These are phyloP conservation scores for Porpolomopsis calyptriformis DNA, from an alignment of 768 basidiomycete species.

Conservation along the genomic window DNA sequence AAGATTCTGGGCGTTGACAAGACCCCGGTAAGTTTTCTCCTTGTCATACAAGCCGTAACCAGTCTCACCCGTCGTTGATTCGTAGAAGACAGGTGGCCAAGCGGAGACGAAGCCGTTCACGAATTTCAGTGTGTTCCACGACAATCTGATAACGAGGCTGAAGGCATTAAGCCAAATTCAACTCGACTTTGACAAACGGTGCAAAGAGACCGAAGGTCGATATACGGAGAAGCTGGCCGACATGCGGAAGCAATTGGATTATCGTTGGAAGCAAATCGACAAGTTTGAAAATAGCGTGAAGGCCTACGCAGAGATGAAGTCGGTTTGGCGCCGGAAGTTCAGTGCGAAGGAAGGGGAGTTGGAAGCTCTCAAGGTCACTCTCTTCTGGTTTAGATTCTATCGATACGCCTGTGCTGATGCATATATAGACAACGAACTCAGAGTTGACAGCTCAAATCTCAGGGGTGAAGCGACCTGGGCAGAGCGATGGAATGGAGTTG, in stretches of 20 bases:
- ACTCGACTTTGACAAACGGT: constrained; percentile 74
- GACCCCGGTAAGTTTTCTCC: constrained; percentile 51
- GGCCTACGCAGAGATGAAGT: constrained; percentile 69
- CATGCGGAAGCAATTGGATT: constrained; percentile 80
- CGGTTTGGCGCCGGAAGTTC: constrained; percentile 74
- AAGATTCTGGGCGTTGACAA: constrained; percentile 86
- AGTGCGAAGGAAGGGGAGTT: constrained; percentile 82
- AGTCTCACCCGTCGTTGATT: neutral
- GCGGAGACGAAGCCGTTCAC: constrained; percentile 88
- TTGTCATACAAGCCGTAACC: neutral
- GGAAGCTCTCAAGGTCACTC: constrained; percentile 66
- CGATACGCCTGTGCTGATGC: neutral
- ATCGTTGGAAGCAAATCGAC: constrained; percentile 86
- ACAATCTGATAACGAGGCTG: constrained; percentile 81
- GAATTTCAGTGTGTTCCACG: constrained; percentile 89
- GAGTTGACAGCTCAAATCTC: constrained; percentile 68
- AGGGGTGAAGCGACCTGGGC: constrained; percentile 46
- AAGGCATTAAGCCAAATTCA: constrained; percentile 80
- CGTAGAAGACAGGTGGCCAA: constrained; percentile 56
- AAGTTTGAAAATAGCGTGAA: constrained; percentile 84
- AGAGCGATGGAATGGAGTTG: constrained; percentile 58
- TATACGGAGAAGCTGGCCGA: constrained; percentile 66
- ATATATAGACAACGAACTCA: constrained; percentile 51
- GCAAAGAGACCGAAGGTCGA: constrained; percentile 65
- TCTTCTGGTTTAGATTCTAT: neutral